Evolutionary conservation across 2,329 filamentous ascomycete genomes (phyloP).

Genomic region (Alternaria sp.): DNA sequence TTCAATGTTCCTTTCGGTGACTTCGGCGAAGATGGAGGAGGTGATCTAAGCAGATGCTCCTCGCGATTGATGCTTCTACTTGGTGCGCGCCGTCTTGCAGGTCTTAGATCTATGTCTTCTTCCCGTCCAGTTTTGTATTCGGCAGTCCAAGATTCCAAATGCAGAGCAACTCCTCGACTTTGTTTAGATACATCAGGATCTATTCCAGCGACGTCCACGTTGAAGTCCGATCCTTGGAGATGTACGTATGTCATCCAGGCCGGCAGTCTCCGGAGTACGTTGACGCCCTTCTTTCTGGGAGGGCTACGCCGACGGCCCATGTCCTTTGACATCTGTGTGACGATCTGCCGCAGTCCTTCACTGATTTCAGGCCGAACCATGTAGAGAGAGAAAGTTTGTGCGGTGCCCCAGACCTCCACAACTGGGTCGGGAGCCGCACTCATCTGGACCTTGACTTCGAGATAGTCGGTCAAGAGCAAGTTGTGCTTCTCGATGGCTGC

Average conservation of each 20-base stretch:
- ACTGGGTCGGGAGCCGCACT: slow-evolving; percentile 85
- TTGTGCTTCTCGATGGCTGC: slow-evolving; percentile 82
- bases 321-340: slow-evolving; percentile 73
- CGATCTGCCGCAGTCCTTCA: slow-evolving; percentile 88
- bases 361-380: slow-evolving; percentile 92
- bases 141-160: slow-evolving; percentile 84
- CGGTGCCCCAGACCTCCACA: slow-evolving; percentile 77
- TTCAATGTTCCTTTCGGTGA: slow-evolving; percentile 57
- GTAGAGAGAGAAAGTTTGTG: slow-evolving; percentile 87
- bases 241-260: slow-evolving; percentile 84
- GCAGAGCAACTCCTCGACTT: slow-evolving; percentile 81
- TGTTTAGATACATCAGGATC: slow-evolving; percentile 83
- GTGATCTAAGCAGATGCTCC: slow-evolving; percentile 63
- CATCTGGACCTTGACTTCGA: slow-evolving; percentile 85
- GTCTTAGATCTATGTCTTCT: slow-evolving; percentile 66
- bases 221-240: slow-evolving; percentile 87
- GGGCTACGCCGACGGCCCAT: slow-evolving; percentile 43
- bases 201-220: slow-evolving; percentile 86
- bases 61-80: slow-evolving; percentile 68
- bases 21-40: slow-evolving; percentile 56
- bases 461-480: slow-evolving; percentile 82
- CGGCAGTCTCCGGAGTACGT: slow-evolving; percentile 77
- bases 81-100: slow-evolving; percentile 71
- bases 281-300: slow-evolving; percentile 56
- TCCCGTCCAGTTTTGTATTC: slow-evolving; percentile 86